phyloP scores from a whole-genome alignment of 1,284 basidiomycete species.

The Volvariella surrecta region DNA sequence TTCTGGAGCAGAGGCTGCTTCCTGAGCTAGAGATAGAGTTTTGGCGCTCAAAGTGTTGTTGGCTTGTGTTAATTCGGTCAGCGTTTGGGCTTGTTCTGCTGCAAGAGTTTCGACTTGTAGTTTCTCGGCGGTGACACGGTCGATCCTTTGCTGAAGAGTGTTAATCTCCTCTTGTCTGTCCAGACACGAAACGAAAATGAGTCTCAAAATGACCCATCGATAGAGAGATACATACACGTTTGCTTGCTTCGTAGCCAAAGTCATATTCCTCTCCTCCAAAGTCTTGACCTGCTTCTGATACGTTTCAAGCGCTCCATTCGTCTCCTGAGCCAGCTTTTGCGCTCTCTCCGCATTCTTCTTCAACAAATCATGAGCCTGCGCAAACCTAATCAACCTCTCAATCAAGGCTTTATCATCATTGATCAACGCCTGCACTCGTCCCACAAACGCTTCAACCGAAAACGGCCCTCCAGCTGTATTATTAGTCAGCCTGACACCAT shows the following conservation, averaged over 20 bases:
- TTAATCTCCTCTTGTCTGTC: conserved; percentile 64
- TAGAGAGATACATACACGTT: conserved; percentile 39
- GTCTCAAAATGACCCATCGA: conserved; percentile 4
- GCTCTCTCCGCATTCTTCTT: conserved; percentile 88
- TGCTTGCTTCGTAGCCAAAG: conserved; percentile 40
- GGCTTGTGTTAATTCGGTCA: conserved; percentile 62
- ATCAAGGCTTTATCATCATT: conserved; percentile 77
- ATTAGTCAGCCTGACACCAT: conserved; percentile 36
- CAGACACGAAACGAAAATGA: conserved; percentile 6
- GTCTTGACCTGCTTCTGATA: conserved; percentile 81
- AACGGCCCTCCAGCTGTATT: conserved; percentile 34
- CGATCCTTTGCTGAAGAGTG: conserved; percentile 51
- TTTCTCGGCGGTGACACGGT: conserved; percentile 55
- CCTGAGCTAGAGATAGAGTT: conserved; percentile 67
- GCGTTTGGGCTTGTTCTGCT: conserved; percentile 63
- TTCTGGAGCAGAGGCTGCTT: conserved; percentile 57
- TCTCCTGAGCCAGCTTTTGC: conserved; percentile 81
- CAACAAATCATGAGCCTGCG: conserved; percentile 78
- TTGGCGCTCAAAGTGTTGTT: conserved; percentile 71
- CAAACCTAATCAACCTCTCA: conserved; percentile 75
- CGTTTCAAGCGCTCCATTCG: conserved; percentile 68
- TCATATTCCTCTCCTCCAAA: conserved; percentile 66
- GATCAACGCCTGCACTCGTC: conserved; percentile 71
- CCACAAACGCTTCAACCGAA: conserved; percentile 63
- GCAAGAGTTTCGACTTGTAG: conserved; percentile 61